Base-by-base conservation (phyloP, 371 early-diverging fungal genomes). In the Capniomyces stellatus region DNA sequence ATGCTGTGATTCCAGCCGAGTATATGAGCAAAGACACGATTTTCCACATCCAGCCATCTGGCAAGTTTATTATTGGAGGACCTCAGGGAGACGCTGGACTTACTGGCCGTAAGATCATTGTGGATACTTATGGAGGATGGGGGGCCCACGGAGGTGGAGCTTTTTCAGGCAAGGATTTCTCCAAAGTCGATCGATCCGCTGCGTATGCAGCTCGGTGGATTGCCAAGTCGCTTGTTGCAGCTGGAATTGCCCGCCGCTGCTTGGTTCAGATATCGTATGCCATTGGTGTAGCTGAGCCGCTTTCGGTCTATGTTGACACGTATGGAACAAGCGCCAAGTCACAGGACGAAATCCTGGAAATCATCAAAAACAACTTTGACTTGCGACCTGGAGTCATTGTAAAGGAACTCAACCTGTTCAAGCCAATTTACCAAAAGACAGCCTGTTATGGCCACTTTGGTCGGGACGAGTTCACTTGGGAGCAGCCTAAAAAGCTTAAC, bases 81-180 rank as follows among this genome's bases (percentile, higher is more conserved):
- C 99, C 99, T 58, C 95, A 96, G 76, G 98, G 96, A 76, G 99
- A 98, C 77, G 95, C 97, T 58, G 99, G 99, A 72, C 79, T 98
- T 58, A 98, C 98, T 62, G 99, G 99, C 50, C 92, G 99, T 77
- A 98, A 98, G 86, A 94, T 98, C 68, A 97, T 98, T 67, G 99
- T 98, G 68, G 91, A 89, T 71, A 83, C 89, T 64, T 85, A 83
- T 70, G 95, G 97, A 69, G 98, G 99, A 71, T 93, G 89, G 84
- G 96, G 98, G 73, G 93, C 92, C 59, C 98, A 98, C 82, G 99
- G 99, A 73, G 99, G 99, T 72, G 99, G 99, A 75, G 93, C 96
- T 64, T 98, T 97, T 87, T 88, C 89, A 63, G 99, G 99, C 60
- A 98, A 98, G 84, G 99, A 98, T 79, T 97, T 91, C 89, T 92